phyloP scores from a whole-genome alignment of 1,284 basidiomycete species.

The Cutaneotrichosporon sp. region DNA sequence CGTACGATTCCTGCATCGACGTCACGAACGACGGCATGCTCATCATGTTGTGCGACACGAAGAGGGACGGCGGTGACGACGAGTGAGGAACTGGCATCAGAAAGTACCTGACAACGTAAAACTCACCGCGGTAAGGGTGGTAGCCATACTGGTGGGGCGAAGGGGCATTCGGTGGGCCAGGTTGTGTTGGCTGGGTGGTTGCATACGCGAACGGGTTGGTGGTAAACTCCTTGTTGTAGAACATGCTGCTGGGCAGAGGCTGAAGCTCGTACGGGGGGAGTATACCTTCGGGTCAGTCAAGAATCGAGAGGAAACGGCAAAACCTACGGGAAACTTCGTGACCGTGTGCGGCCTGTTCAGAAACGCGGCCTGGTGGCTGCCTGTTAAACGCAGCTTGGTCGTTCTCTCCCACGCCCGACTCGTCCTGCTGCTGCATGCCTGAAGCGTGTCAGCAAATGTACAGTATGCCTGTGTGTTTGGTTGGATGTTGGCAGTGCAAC shows the following conservation, averaged over 20 bases:
- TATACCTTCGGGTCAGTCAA: neutral
- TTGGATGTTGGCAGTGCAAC: neutral
- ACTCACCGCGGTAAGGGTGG: slow-evolving; percentile 7
- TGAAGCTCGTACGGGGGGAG: neutral
- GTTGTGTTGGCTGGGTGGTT: neutral
- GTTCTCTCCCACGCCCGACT: neutral
- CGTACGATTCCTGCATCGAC: neutral
- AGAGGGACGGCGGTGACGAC: neutral
- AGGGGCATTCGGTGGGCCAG: too few relatives aligned
- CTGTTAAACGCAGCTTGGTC: neutral
- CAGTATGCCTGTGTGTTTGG: neutral
- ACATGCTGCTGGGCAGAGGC: neutral
- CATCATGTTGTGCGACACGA: neutral
- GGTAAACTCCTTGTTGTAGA: slow-evolving; percentile 3
- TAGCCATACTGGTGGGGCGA: slow-evolving; percentile 2
- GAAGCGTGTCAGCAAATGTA: neutral
- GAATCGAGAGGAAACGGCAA: neutral
- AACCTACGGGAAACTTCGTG: neutral
- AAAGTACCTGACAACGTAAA: neutral
- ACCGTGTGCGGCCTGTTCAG: neutral
- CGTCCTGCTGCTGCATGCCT: neutral
- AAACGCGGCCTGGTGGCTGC: neutral
- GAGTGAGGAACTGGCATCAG: neutral
- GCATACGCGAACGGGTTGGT: slow-evolving; percentile 5
- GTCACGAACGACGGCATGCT: neutral